A percentile compares a stretch with the other conserved stretches of the same genome.
Evolutionary conservation across 257 asterid genomes (phyloP).

Genomic region (Solanum arcanum): DNA sequence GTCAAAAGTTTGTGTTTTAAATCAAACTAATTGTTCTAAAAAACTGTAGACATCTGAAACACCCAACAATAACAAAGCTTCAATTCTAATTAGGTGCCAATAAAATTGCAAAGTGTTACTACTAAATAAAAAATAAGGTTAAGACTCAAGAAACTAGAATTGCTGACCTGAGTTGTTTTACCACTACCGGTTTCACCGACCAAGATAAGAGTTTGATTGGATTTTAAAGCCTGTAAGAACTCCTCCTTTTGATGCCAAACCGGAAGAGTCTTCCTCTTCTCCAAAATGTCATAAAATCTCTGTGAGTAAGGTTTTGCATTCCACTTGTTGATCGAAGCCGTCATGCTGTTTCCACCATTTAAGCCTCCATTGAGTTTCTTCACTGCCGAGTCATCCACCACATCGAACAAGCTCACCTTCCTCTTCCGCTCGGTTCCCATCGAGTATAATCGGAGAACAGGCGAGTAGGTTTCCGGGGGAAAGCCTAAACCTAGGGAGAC

Average conservation of each 20-base stretch:
- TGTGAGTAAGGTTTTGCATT: constrained; percentile 58
- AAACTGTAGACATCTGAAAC: neutral
- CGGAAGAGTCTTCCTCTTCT: constrained; percentile 82
- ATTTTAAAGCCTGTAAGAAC: constrained; percentile 56
- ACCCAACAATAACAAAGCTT: neutral
- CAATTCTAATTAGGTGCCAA: neutral
- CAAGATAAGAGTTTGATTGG: constrained; percentile 64
- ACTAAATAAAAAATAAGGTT: neutral
- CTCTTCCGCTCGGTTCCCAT: constrained; percentile 98
- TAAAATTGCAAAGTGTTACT: neutral
- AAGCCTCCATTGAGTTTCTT: constrained; percentile 46
- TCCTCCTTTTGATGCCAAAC: constrained; percentile 97
- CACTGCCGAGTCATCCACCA: constrained; percentile 67
- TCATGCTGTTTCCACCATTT: neutral
- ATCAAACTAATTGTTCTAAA: neutral
- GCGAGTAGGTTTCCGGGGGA: neutral
- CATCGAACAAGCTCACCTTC: constrained; percentile 90
- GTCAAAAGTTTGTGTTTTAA: neutral
- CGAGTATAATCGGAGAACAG: neutral
- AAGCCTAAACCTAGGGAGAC: neutral
- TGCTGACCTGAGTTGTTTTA: constrained; percentile 87
- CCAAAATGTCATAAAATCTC: constrained; percentile 71
- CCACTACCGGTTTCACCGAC: constrained; percentile 99
- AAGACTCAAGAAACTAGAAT: neutral
- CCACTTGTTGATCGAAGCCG: constrained; percentile 50